A percentile compares a stretch with the other conserved stretches of the same genome.
Evolutionary conservation across 345 rosid genomes (phyloP).

Genomic region (Pugionium dolabratum): DNA sequence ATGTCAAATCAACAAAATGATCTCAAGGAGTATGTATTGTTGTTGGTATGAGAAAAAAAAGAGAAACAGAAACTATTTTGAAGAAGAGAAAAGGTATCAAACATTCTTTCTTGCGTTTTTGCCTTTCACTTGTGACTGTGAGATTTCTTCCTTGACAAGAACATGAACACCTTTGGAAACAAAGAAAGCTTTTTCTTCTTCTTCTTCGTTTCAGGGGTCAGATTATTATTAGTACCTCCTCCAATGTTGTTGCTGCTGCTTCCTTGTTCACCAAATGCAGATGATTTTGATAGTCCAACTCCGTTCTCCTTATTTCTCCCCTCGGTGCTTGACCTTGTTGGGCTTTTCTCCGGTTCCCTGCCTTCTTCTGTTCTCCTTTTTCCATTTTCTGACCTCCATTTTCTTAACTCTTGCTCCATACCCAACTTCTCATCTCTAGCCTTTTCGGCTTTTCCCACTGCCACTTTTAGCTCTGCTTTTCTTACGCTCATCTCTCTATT

Average conservation of each 20-base stretch:
- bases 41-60: slow-evolving; percentile 9
- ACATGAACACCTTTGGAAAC: slow-evolving; percentile 72
- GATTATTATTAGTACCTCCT: slow-evolving; percentile 10
- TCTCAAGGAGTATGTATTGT: slow-evolving; percentile 34
- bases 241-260: slow-evolving; percentile 29
- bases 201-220: slow-evolving; percentile 48
- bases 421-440: slow-evolving; percentile 83
- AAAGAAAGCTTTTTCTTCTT: slow-evolving; percentile 66
- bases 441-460: slow-evolving; percentile 75
- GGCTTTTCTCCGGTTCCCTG: slow-evolving; percentile 44
- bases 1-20: slow-evolving; percentile 12
- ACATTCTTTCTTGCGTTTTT: no score
- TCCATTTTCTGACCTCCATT: slow-evolving; percentile 87
- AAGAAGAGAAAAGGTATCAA: neutral
- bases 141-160: slow-evolving; percentile 62
- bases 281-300: slow-evolving; percentile 21
- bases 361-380: slow-evolving; percentile 58
- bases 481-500: slow-evolving; percentile 56
- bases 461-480: slow-evolving; percentile 63
- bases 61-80: neutral
- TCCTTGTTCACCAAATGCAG: slow-evolving; percentile 36
- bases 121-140: slow-evolving; percentile 42
- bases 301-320: slow-evolving; percentile 36
- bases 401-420: slow-evolving; percentile 88
- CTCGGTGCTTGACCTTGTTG: slow-evolving; percentile 43